These are phyloP conservation scores for Sporothrix curviconia DNA, from an alignment of 2,329 filamentous ascomycete species.

Conservation along the genomic window DNA sequence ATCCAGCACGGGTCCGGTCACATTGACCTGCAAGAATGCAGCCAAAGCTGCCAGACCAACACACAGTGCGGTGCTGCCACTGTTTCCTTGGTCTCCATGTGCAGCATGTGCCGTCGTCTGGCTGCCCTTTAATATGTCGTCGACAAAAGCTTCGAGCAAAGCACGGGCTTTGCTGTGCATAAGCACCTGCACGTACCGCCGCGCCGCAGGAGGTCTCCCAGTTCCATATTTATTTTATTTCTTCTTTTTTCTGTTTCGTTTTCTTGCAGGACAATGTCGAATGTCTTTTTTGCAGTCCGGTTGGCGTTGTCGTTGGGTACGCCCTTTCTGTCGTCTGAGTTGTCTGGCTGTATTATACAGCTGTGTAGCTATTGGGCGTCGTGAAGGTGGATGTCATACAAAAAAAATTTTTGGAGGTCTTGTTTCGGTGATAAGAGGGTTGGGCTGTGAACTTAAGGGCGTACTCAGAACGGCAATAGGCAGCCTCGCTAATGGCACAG, in stretches of 20 bases:
- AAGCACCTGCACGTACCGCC: conserved; percentile 16
- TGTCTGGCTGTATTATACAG: background rate
- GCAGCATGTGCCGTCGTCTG: background rate
- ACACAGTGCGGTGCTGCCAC: conserved; percentile 29
- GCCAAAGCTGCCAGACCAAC: conserved; percentile 65
- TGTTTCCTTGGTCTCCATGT: background rate
- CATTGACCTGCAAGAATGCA: conserved; percentile 77
- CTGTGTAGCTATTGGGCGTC: background rate
- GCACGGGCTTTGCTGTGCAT: background rate
- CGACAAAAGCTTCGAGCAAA: conserved; percentile 13
- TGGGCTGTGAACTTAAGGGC: too few relatives aligned
- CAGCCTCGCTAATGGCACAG: too few relatives aligned
- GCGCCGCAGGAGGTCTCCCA: background rate
- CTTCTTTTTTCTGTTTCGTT: background rate
- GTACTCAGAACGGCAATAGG: too few relatives aligned
- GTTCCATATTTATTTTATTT: conserved; percentile 7
- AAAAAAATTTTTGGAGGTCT: conserved; percentile 9
- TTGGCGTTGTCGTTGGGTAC: background rate
- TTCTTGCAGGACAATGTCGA: too few relatives aligned
- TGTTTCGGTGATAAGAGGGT: conserved; percentile 17
- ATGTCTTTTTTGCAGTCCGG: background rate
- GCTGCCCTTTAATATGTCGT: background rate
- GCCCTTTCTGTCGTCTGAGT: background rate
- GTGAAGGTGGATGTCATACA: background rate
- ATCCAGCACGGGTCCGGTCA: conserved; percentile 76